Base-by-base conservation (phyloP, 2,329 filamentous ascomycete genomes). In the Penicillium sp. region DNA sequence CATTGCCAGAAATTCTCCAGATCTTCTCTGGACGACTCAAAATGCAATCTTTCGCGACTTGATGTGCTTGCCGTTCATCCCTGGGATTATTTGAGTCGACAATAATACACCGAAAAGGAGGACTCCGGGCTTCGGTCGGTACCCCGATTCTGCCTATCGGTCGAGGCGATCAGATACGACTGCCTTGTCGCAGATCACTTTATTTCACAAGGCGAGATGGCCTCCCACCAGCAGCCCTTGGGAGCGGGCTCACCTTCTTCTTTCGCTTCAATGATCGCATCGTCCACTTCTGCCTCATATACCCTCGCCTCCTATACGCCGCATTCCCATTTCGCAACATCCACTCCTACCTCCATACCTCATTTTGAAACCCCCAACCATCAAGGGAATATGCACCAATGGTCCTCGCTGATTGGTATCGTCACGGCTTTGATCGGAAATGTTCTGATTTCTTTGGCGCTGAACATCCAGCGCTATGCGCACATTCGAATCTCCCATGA, bases 391-490 rank as follows among this genome's bases (percentile, higher is more conserved):
- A 61, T 68, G 54, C 63, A 67, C 35, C 55, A 73, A 72, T 97
- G 93, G 92, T 96, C 92, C 45, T 95, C 92, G 25, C 80, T 97
- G 51, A 97, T 99, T 69, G 94, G 94, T 65, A 97, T 99, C 68
- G 76, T 93, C 51, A 96, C 92, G 2, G 92, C 94, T 49, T 95
- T 99, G 67, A 83, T 89, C 49, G 94, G 94, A 53, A 99, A 99
- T 68, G 80, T 97, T 31, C 82, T 99, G 51, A 97, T 99, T 63
- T 96, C 93, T 1, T 86, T 99, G 60, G 94, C 94, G 12, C 84
- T 99, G 58, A 99, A 99, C 70, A 93, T 95, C 48, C 94, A 99
- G 75, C 86, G 94, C 62, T 97, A 97, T 72, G 93, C 94, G 31
- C 94, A 99, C 70, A 90, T 94, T 54, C 85, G 88, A 54, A 82